Conservation (phyloP, 164 flowering plant genomes). For the Dillenia suffruticosa region DNA sequence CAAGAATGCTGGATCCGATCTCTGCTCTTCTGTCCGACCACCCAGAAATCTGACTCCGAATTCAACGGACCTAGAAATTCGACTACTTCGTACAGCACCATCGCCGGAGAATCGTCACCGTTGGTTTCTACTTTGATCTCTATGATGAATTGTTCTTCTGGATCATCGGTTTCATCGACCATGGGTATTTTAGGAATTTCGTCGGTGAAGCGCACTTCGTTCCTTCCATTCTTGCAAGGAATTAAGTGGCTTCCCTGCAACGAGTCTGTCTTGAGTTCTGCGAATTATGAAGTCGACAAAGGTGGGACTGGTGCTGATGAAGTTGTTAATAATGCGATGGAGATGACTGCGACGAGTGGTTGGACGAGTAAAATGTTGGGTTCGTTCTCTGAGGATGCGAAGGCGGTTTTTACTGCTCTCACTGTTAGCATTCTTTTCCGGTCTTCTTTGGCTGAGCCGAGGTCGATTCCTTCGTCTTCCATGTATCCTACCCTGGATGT, state of each 20-base stretch:
- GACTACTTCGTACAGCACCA: conserved; percentile 15
- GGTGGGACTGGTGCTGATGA: conserved; percentile 13
- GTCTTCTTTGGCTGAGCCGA: conserved; percentile 79
- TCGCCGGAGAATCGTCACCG: conserved; percentile 25
- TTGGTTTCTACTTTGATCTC: conserved; percentile 33
- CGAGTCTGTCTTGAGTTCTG: conserved; percentile 25
- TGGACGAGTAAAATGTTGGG: conserved; percentile 44
- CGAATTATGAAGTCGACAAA: conserved; percentile 19
- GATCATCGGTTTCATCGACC: conserved; percentile 13
- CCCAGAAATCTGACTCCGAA: conserved; percentile 29
- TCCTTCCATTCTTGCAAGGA: conserved; percentile 49
- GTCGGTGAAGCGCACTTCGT: conserved; percentile 34
- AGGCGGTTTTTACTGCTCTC: conserved; percentile 72
- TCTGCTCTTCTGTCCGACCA: conserved; percentile 17
- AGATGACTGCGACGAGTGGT: conserved; percentile 16
- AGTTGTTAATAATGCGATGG: neutral
- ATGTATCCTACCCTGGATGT: conserved; percentile 90
- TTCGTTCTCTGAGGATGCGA: conserved; percentile 59
- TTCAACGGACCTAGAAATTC: conserved; percentile 12
- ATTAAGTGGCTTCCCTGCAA: conserved; percentile 60
- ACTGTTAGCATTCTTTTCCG: conserved; percentile 63
- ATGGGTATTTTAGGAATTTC: conserved; percentile 34
- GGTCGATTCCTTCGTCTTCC: conserved; percentile 82
- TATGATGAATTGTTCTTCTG: conserved; percentile 31
- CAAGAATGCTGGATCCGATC: conserved; percentile 47